These are phyloP conservation scores for Quercus tomentella DNA, from an alignment of 331 rosid genomes.

Conservation along the genomic window DNA sequence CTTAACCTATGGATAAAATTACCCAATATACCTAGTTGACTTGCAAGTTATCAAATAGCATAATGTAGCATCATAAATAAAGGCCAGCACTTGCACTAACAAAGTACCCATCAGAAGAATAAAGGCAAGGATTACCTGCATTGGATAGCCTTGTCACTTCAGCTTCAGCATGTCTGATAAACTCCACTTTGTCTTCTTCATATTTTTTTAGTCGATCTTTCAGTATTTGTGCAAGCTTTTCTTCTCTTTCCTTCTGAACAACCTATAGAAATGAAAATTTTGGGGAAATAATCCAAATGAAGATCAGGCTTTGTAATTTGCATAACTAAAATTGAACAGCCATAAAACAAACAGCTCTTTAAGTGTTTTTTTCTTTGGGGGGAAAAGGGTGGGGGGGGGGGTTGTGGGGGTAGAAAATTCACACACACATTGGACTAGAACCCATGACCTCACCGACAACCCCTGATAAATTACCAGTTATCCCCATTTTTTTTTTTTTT, in stretches of 20 bases:
- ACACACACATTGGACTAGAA: not conserved
- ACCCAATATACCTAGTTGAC: not conserved
- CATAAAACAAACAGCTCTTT: not conserved
- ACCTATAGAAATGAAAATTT: slow-evolving; percentile 49
- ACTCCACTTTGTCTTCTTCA: slow-evolving; percentile 77
- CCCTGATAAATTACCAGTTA: not conserved
- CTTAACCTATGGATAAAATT: not conserved
- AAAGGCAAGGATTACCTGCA: slow-evolving; percentile 58
- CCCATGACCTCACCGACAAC: not conserved
- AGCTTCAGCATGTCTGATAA: slow-evolving; percentile 64
- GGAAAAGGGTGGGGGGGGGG: not conserved
- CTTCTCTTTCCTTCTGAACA: slow-evolving; percentile 95
- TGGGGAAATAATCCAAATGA: slow-evolving; percentile 8
- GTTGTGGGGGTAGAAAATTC: no score
- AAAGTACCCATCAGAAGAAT: not conserved
- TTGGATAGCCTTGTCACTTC: slow-evolving; percentile 84
- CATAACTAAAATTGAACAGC: slow-evolving; percentile 14
- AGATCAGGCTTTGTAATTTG: not conserved
- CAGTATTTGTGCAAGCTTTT: slow-evolving; percentile 72
- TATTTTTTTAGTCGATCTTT: slow-evolving; percentile 75
- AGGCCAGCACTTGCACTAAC: not conserved
- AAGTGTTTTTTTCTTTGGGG: not conserved
- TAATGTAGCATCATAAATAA: not conserved
- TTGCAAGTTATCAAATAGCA: not conserved
- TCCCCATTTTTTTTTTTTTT: no score